These are phyloP conservation scores for Mycena haematopus DNA, from an alignment of 768 basidiomycete species.

Conservation along the genomic window DNA sequence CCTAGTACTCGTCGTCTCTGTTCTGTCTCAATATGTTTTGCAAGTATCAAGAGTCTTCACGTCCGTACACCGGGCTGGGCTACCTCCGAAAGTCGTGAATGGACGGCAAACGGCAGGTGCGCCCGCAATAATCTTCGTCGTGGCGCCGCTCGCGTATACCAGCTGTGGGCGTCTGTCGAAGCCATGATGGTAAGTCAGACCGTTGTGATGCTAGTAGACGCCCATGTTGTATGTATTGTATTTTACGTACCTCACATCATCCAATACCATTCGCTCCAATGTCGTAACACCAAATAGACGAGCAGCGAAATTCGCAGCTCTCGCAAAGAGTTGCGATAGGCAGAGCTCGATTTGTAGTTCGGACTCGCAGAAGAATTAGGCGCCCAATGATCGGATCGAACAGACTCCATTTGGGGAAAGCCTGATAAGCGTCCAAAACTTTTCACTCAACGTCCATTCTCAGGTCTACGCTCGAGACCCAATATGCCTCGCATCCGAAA, in stretches of 20 bases:
- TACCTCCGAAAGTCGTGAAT: conserved; percentile 17
- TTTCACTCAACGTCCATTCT: conserved; percentile 5
- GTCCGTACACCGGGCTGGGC: conserved; percentile 12
- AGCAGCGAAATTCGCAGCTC: not conserved
- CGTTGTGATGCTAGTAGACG: not conserved
- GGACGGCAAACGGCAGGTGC: conserved; percentile 17
- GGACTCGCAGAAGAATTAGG: not conserved
- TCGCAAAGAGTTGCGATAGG: too few species aligned
- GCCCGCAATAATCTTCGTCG: not conserved
- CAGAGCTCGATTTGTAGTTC: too few species aligned
- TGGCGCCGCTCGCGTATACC: conserved; percentile 8
- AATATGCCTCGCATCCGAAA: conserved; percentile 60
- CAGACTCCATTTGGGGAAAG: conserved; percentile 18
- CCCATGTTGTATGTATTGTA: not conserved
- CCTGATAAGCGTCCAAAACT: conserved; percentile 13
- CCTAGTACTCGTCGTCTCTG: conserved; percentile 57
- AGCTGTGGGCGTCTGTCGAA: conserved; percentile 24
- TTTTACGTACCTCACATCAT: conserved; percentile 17
- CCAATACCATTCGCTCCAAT: conserved; percentile 11
- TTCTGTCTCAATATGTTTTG: conserved; percentile 55
- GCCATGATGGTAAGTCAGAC: conserved; percentile 20
- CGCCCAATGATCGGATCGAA: not conserved
- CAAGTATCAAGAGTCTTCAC: conserved; percentile 47
- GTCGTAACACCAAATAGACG: not conserved
- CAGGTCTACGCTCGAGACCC: not conserved